A percentile compares a stretch with the other conserved stretches of the same genome.
Evolutionary conservation across 2,329 filamentous ascomycete genomes (phyloP).

Genomic region (Colletotrichum tanaceti): DNA sequence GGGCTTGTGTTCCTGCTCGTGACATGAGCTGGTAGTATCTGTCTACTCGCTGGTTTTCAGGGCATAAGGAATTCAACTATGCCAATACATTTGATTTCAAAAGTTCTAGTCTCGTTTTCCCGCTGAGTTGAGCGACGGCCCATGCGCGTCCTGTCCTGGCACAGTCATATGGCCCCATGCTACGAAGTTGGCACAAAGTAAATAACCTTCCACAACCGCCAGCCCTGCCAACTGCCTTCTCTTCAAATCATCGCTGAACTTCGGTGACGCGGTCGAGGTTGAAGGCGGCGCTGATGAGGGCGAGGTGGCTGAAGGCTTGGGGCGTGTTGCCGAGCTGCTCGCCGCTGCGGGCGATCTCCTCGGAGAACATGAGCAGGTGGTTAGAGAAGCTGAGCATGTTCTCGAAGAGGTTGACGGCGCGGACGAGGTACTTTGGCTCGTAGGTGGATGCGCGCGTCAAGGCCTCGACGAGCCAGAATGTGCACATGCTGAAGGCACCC

Average conservation of each 20-base stretch:
- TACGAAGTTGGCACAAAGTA: too few species aligned
- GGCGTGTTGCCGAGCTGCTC: slow-evolving; percentile 85
- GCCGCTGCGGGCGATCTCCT: slow-evolving; percentile 79
- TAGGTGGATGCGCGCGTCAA: slow-evolving; percentile 76
- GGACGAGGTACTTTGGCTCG: slow-evolving; percentile 71
- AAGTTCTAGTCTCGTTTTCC: too few species aligned
- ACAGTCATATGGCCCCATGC: neutral
- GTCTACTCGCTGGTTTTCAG: neutral
- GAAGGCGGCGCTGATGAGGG: slow-evolving; percentile 81
- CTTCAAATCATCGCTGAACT: slow-evolving; percentile 38
- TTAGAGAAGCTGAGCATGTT: slow-evolving; percentile 83
- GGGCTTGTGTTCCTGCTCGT: neutral
- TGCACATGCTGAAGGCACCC: slow-evolving; percentile 84
- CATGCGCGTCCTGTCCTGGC: neutral
- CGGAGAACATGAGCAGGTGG: slow-evolving; percentile 81
- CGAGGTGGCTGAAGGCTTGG: slow-evolving; percentile 82
- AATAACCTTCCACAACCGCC: neutral
- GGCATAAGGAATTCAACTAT: slow-evolving; percentile 3
- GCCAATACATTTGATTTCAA: neutral
- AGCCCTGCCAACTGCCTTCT: neutral
- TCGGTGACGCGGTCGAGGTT: slow-evolving; percentile 71
- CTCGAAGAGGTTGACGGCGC: slow-evolving; percentile 77
- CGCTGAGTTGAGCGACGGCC: too few species aligned
- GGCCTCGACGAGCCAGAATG: slow-evolving; percentile 85
- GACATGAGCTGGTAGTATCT: neutral